phyloP scores from a whole-genome alignment of 139 green algal species.

The Tetradesmus lagerheimii region DNA sequence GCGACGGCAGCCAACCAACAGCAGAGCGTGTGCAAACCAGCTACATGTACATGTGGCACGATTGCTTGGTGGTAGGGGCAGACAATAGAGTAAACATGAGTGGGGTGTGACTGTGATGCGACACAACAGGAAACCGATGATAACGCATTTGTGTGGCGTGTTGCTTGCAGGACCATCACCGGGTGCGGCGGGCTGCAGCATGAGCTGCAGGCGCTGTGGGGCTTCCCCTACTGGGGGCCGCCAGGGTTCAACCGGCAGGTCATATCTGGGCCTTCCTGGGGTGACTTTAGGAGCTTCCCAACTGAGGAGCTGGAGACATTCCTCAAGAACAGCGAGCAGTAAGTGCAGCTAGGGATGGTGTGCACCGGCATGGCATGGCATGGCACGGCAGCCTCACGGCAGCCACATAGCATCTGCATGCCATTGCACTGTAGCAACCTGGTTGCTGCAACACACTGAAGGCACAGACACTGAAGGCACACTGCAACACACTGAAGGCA shows the following conservation, averaged over 20 bases:
- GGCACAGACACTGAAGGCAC: too few species aligned
- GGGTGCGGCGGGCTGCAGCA: constrained; percentile 29
- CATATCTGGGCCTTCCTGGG: constrained; percentile 38
- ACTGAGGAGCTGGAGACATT: neutral
- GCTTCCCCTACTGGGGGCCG: constrained; percentile 40
- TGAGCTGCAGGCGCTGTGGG: constrained; percentile 32
- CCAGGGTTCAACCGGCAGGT: constrained; percentile 20
- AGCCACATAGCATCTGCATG: too few species aligned
- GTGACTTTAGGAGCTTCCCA: neutral
- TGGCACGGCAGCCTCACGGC: neutral
- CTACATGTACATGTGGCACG: too few species aligned
- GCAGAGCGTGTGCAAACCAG: too few species aligned
- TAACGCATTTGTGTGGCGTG: neutral
- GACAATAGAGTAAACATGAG: too few species aligned
- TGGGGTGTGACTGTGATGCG: too few species aligned
- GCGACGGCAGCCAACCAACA: too few species aligned
- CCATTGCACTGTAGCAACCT: too few species aligned
- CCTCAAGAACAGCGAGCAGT: constrained; percentile 17
- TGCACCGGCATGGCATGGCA: neutral
- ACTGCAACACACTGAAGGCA: too few species aligned
- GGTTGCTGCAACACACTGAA: too few species aligned
- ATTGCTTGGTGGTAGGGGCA: too few species aligned
- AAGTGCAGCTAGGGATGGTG: neutral
- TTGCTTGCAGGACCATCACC: neutral
- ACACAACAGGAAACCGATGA: too few species aligned